phyloP scores from a whole-genome alignment of 2,329 filamentous ascomycete genomes.

The Chrysoporthe austroafricana region DNA sequence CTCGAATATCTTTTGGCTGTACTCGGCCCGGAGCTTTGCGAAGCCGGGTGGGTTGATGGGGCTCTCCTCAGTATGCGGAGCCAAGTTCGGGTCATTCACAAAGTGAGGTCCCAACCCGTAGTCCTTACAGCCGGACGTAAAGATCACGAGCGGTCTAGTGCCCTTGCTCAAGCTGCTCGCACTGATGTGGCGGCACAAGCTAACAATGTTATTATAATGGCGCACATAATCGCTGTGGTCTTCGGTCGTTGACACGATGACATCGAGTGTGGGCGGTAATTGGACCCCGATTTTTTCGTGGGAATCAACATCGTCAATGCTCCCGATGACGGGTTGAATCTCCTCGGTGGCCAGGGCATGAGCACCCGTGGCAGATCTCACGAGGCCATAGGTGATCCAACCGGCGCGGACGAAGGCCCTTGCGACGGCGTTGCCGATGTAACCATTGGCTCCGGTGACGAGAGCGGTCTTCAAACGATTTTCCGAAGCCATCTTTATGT shows the following conservation, averaged over 20 bases:
- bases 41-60: constrained; percentile 40
- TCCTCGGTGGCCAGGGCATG: constrained; percentile 40
- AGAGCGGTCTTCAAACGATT: constrained; percentile 40
- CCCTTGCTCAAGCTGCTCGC: constrained; percentile 38
- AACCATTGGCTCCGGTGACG: constrained; percentile 53
- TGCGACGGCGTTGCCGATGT: constrained; percentile 50
- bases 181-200: constrained; percentile 41
- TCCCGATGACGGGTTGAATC: constrained; percentile 46
- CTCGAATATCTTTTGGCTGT: constrained; percentile 43
- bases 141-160: constrained; percentile 47
- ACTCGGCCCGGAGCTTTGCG: constrained; percentile 38
- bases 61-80: constrained; percentile 48
- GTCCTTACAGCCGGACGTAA: constrained; percentile 55
- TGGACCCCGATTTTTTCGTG: constrained; percentile 35
- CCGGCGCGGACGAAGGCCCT: constrained; percentile 50
- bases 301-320: constrained; percentile 39
- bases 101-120: constrained; percentile 44
- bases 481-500: background rate
- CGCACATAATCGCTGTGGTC: constrained; percentile 43
- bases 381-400: constrained; percentile 49
- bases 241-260: constrained; percentile 49
- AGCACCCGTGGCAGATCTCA: constrained; percentile 41
- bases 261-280: constrained; percentile 42
- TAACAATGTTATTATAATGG: constrained; percentile 44
- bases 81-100: constrained; percentile 41